A percentile compares a stretch with the other conserved stretches of the same genome.
These are phyloP conservation scores for Leccinum huronense DNA, from an alignment of 1,284 basidiomycete genomes.

Conservation along the genomic window DNA sequence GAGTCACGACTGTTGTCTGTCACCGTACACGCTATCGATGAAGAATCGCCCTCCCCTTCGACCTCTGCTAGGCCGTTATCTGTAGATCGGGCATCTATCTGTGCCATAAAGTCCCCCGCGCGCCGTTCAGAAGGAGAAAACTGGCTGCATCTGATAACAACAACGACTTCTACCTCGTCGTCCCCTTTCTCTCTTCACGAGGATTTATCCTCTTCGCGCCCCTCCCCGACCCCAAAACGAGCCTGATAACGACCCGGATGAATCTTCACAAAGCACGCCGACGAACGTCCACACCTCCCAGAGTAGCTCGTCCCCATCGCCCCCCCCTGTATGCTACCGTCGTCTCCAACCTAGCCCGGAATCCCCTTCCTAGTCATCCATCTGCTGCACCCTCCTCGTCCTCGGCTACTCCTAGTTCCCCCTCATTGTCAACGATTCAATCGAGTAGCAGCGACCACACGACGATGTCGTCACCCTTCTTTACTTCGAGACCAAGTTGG, in stretches of 20 bases:
- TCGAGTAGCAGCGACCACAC: conserved; percentile 21
- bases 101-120: conserved; percentile 16
- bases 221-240: conserved; percentile 7
- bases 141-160: conserved; percentile 36
- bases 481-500: conserved; percentile 28
- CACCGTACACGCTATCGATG: conserved; percentile 20
- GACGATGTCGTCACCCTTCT: conserved; percentile 12
- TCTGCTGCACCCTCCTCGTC: conserved; percentile 15
- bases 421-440: conserved; percentile 19
- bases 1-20: conserved; percentile 48
- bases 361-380: conserved; percentile 14
- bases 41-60: conserved; percentile 13
- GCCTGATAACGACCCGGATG: conserved; percentile 6
- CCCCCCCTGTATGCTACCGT: conserved; percentile 28
- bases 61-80: conserved; percentile 11
- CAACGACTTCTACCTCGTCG: conserved; percentile 29
- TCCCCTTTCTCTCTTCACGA: conserved; percentile 21
- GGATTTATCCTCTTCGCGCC: conserved; percentile 8
- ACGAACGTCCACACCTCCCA: conserved; percentile 12
- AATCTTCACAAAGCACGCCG: conserved; percentile 8
- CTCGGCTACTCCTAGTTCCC: conserved; percentile 15
- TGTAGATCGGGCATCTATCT: conserved; percentile 20
- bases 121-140: conserved; percentile 33
- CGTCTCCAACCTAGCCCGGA: conserved; percentile 25
- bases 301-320: conserved; percentile 20